Base-by-base conservation (phyloP, 805 yeast species). In the Blastobotrys americana region DNA sequence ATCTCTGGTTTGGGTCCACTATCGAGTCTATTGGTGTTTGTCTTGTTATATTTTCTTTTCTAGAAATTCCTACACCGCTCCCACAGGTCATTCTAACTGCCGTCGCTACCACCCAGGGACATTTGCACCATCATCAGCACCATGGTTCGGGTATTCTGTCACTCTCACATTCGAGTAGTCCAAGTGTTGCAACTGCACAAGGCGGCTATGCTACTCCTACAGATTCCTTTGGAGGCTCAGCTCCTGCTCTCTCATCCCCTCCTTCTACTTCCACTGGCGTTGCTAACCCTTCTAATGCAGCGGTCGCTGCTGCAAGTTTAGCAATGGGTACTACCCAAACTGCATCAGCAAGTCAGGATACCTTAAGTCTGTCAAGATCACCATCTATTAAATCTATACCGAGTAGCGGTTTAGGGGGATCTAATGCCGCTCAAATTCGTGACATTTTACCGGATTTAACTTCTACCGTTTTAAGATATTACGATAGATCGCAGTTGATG, bases 1-100 rank as follows among this genome's bases (percentile, higher is more conserved):
- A 76, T 55, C 66, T 93, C 5, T 93, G 97, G 97, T 70, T 86
- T 10, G 97, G 82, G 0, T 81, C 90, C 22, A 78, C 96, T 0
- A 59, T 90, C n/a, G 96, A 88, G 54, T 86, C 89, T 0, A 66
- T 88, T 8, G 83, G 82, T 0, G 77, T 85, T 1, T 76, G 84
- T 47, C 60, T 82, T 34, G 60, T 82, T 3, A 61, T 88, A 43
- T 66, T 85, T 40, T 71, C 81, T 9, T 78, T 70, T 53, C 60
- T 82, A 13, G 78, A 73, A 21, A 65, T 71, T 2, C 73, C 80
- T 0, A 73, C 72, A 46, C 43, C 58, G 0, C 53, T 64, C 9
- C 71, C 72, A 1, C 43, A 58, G 2, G 41, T 51, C 5, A 56
- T 52, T 2, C 34, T 54, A 20, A 38, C 27, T 17, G 51, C 54